Percentiles rank a stretch among this genome's conserved stretches.
Conservation (phyloP, 306 rosid species). For the Cucurbita pepo region DNA sequence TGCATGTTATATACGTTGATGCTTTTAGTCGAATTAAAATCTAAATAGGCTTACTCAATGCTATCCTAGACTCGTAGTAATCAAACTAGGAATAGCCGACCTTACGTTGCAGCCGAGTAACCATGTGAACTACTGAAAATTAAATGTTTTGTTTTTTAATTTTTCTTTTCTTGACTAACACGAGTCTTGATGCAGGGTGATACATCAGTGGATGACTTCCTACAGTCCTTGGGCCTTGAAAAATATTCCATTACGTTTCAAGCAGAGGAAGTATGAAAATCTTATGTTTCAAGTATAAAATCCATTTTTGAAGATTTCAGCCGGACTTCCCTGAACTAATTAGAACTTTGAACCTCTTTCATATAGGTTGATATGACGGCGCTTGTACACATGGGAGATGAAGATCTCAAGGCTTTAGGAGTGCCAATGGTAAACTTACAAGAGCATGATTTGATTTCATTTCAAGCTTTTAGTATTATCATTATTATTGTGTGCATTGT, state of each 20-base stretch:
- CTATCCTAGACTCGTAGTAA: background rate
- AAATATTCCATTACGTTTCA: conserved; percentile 87
- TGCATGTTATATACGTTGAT: too few species aligned
- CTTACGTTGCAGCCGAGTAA: background rate
- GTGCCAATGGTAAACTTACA: conserved; percentile 69
- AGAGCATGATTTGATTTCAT: background rate
- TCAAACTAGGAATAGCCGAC: background rate
- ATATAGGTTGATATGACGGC: conserved; percentile 97
- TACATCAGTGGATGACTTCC: conserved; percentile 61
- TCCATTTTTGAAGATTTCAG: conserved; percentile 1
- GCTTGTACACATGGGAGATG: conserved; percentile 88
- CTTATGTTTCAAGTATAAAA: background rate
- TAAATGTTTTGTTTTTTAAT: background rate
- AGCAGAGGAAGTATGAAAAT: conserved; percentile 82
- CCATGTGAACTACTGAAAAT: background rate
- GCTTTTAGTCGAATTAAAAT: too few species aligned
- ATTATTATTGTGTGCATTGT: background rate
- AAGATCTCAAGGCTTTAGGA: conserved; percentile 95
- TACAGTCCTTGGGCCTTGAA: conserved; percentile 80
- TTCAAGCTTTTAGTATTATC: background rate
- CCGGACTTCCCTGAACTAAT: background rate
- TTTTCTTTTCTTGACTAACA: background rate
- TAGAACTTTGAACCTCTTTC: conserved; percentile 3
- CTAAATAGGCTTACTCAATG: too few species aligned
- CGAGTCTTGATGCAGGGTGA: conserved; percentile 45